phyloP scores from a whole-genome alignment of 2,329 filamentous ascomycete species.

The Exophiala alcalophila region DNA sequence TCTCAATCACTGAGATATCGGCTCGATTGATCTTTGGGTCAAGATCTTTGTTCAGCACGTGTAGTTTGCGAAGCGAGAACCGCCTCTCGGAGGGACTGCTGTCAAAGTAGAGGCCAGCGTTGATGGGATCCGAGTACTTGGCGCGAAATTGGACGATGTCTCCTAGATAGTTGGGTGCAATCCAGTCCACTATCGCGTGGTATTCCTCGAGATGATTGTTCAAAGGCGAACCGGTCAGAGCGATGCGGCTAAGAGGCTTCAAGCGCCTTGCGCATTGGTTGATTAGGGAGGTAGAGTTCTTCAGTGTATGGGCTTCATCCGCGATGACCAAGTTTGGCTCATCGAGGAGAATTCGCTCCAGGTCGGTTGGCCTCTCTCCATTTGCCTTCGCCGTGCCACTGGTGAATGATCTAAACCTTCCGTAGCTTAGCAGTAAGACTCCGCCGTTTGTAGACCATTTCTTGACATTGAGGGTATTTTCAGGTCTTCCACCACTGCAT shows the following conservation, averaged over 20 bases:
- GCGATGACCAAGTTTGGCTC: conserved; percentile 71
- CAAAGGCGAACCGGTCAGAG: conserved; percentile 81
- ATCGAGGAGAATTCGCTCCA: conserved; percentile 53
- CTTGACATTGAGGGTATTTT: conserved; percentile 4
- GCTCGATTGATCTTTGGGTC: conserved; percentile 74
- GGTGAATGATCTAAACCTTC: conserved; percentile 53
- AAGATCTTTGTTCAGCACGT: conserved; percentile 68
- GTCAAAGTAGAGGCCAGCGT: conserved; percentile 65
- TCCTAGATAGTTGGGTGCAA: conserved; percentile 75
- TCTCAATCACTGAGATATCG: conserved; percentile 64
- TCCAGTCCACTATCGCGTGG: conserved; percentile 83
- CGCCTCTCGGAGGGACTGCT: conserved; percentile 57
- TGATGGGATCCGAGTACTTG: conserved; percentile 71
- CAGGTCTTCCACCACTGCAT: not conserved
- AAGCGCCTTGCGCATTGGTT: conserved; percentile 58
- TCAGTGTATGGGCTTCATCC: conserved; percentile 81
- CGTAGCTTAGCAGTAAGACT: conserved; percentile 73
- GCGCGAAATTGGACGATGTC: conserved; percentile 63
- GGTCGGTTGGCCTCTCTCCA: conserved; percentile 37
- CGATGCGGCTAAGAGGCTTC: conserved; percentile 68
- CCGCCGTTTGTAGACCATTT: conserved; percentile 56
- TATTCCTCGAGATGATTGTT: conserved; percentile 83
- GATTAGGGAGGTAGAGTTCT: conserved; percentile 59
- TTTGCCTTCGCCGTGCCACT: conserved; percentile 22
- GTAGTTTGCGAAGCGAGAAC: conserved; percentile 63